Evolutionary conservation across 164 flowering plant genomes (phyloP).

Genomic region (Dillenia suffruticosa): DNA sequence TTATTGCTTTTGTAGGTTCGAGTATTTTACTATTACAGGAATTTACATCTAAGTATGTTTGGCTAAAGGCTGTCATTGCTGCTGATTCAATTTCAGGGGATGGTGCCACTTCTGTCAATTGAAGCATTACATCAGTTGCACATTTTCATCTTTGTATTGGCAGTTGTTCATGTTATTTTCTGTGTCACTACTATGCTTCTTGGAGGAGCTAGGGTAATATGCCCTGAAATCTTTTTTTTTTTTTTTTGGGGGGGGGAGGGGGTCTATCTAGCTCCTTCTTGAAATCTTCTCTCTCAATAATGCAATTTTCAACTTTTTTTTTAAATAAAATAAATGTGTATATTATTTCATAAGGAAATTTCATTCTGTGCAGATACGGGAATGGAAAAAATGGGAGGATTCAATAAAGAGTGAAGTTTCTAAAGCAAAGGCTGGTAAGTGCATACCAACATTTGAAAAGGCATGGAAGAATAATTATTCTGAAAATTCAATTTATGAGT

Average conservation of each 20-base stretch:
- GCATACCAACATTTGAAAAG: neutral
- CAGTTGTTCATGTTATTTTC: slow-evolving; percentile 73
- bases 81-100: slow-evolving; percentile 34
- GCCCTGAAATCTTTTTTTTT: neutral
- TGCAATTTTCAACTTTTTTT: too few species aligned
- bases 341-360: neutral
- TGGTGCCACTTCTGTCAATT: slow-evolving; percentile 64
- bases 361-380: slow-evolving; percentile 49
- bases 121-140: slow-evolving; percentile 92
- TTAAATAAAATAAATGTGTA: too few species aligned
- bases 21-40: too few species aligned
- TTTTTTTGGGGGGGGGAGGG: too few species aligned
- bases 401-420: slow-evolving; percentile 37
- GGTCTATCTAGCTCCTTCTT: neutral
- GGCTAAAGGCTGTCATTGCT: too few species aligned
- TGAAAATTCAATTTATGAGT: neutral
- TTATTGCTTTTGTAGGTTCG: too few species aligned
- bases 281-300: neutral
- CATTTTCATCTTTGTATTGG: slow-evolving; percentile 87
- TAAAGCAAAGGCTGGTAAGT: slow-evolving; percentile 31
- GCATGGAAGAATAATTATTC: neutral
- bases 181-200: slow-evolving; percentile 71
- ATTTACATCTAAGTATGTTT: too few species aligned
- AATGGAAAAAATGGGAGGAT: slow-evolving; percentile 91
- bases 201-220: slow-evolving; percentile 68